These are phyloP conservation scores for Epichloe scottii DNA, from an alignment of 2,329 filamentous ascomycete species.

Conservation along the genomic window DNA sequence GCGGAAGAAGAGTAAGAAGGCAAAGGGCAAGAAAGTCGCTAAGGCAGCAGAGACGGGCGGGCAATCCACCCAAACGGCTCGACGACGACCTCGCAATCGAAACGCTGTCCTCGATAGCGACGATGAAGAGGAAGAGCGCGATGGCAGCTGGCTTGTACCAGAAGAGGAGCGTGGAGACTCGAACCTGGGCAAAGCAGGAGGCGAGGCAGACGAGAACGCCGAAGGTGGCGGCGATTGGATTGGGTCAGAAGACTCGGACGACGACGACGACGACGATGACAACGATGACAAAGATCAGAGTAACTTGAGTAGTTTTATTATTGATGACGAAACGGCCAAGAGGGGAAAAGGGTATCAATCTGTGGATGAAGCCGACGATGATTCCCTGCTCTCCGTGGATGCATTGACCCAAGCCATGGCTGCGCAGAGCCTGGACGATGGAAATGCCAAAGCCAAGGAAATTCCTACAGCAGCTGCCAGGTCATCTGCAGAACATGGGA, in stretches of 20 bases:
- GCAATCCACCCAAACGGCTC: constrained; percentile 8
- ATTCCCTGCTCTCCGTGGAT: constrained; percentile 22
- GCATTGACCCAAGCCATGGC: constrained; percentile 26
- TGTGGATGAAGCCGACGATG: constrained; percentile 15
- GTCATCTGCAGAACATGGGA: constrained; percentile 22
- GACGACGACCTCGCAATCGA: constrained; percentile 32
- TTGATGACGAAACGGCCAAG: constrained; percentile 33
- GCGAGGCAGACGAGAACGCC: constrained; percentile 74
- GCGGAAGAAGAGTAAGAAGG: constrained; percentile 12
- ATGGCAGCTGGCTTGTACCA: constrained; percentile 70
- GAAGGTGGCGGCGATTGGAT: constrained; percentile 78
- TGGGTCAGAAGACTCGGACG: constrained; percentile 53
- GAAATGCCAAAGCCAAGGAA: neutral
- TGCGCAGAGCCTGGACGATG: constrained; percentile 23
- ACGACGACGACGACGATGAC: constrained; percentile 38
- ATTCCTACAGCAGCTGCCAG: constrained; percentile 12
- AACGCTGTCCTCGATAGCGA: constrained; percentile 54
- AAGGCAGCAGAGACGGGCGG: constrained; percentile 10
- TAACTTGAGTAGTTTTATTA: constrained; percentile 42
- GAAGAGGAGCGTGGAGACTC: constrained; percentile 49
- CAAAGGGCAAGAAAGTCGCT: constrained; percentile 21
- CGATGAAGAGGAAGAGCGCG: constrained; percentile 55
- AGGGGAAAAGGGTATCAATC: constrained; percentile 19
- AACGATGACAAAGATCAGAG: constrained; percentile 25
- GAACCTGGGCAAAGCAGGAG: constrained; percentile 66